Evolutionary conservation across 345 rosid species (phyloP).

Genomic region (Gossypium sturtianum): DNA sequence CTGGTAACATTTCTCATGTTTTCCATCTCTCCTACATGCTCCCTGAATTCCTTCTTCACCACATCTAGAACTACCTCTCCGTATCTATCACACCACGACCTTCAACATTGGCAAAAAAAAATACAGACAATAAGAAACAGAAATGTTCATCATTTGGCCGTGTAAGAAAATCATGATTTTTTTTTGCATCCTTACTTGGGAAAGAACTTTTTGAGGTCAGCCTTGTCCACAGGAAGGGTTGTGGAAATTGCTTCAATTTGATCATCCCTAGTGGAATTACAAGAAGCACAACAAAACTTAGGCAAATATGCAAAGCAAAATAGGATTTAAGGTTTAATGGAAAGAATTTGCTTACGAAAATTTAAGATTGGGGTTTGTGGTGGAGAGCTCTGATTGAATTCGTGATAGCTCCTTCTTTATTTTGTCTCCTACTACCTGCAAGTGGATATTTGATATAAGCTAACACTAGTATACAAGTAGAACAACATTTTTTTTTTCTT

Average conservation of each 20-base stretch:
- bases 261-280: constrained; percentile 41
- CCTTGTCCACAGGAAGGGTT: constrained; percentile 66
- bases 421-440: constrained; percentile 61
- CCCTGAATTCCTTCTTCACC: constrained; percentile 76
- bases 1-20: constrained; percentile 38
- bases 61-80: constrained; percentile 65
- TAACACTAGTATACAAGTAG: not conserved
- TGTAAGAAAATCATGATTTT: not conserved
- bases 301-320: not conserved
- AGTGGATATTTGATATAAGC: not conserved
- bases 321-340: not conserved
- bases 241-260: constrained; percentile 80
- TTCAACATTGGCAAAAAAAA: constrained; percentile 3
- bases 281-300: not conserved
- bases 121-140: not conserved
- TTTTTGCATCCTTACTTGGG: constrained; percentile 47
- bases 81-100: constrained; percentile 65
- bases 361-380: constrained; percentile 45
- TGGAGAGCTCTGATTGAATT: constrained; percentile 58
- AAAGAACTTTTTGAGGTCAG: constrained; percentile 57
- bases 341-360: constrained; percentile 46
- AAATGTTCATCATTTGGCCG: not conserved
- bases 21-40: constrained; percentile 68
- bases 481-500: too few species aligned
- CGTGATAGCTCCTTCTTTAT: constrained; percentile 64